phyloP scores from a whole-genome alignment of 805 yeast species.

The Isabelozyma gotoi region DNA sequence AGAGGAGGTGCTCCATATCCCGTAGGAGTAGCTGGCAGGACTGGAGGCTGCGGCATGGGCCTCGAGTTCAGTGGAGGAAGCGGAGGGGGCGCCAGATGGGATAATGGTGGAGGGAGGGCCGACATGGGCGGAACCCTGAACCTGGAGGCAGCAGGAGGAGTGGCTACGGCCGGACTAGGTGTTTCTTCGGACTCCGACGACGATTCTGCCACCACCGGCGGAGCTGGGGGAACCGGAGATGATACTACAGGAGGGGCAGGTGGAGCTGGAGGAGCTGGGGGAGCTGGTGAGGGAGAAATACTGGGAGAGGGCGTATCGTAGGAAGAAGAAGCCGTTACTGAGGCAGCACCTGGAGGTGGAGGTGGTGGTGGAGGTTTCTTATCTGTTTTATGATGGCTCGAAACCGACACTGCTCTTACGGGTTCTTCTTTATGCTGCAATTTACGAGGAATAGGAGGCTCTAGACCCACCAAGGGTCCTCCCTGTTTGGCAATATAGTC shows the following conservation, averaged over 20 bases:
- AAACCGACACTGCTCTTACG: constrained; percentile 3
- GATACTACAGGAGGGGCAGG: constrained; percentile 7
- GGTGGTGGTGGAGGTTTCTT: constrained; percentile 44
- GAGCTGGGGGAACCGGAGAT: constrained; percentile 9
- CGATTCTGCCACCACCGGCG: too few relatives aligned
- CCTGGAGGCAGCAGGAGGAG: constrained; percentile 9
- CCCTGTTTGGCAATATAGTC: constrained; percentile 73
- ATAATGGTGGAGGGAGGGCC: constrained; percentile 29
- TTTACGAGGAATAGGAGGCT: constrained; percentile 79
- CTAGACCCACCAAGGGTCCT: constrained; percentile 77
- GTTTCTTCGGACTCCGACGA: not conserved
- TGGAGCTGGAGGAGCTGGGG: constrained; percentile 8
- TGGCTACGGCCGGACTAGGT: constrained; percentile 5
- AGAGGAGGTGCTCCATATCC: not conserved
- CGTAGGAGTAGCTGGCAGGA: not conserved
- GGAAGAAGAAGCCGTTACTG: constrained; percentile 3
- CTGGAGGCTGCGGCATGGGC: constrained; percentile 1
- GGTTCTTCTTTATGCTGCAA: constrained; percentile 27
- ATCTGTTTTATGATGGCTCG: constrained; percentile 7
- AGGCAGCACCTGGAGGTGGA: constrained; percentile 26
- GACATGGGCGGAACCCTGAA: constrained; percentile 39
- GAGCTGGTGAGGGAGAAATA: constrained; percentile 12
- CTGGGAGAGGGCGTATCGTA: constrained; percentile 9
- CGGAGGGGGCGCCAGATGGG: constrained; percentile 18
- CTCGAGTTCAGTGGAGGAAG: constrained; percentile 10